Percentiles rank a stretch among this genome's conserved stretches.
Evolutionary conservation across 2,329 filamentous ascomycete species (phyloP).

Genomic region (Cyphellophora attinorum): DNA sequence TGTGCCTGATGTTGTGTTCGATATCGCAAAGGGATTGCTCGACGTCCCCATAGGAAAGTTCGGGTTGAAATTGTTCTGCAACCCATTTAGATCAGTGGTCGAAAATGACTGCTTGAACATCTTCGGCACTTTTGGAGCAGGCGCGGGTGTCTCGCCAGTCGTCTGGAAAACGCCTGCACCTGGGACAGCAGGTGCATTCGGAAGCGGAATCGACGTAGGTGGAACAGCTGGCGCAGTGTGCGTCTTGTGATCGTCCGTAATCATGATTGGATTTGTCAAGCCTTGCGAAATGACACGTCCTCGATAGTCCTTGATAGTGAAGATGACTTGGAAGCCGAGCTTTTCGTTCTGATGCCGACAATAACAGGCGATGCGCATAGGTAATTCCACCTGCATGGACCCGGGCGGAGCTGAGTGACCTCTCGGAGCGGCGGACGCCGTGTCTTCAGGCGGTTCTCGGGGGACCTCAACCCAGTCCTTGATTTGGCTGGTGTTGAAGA

Average conservation of each 20-base stretch:
- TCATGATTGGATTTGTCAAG: constrained; percentile 83
- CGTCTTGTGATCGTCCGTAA: constrained; percentile 96
- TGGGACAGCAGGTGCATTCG: constrained; percentile 29
- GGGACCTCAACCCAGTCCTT: constrained; percentile 68
- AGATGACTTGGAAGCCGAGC: constrained; percentile 82
- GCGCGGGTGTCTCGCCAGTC: constrained; percentile 7
- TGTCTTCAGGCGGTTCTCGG: constrained; percentile 28
- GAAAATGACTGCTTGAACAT: constrained; percentile 45
- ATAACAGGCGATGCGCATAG: constrained; percentile 96
- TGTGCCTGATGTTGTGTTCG: constrained; percentile 33
- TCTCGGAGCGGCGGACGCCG: background rate
- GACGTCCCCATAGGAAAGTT: constrained; percentile 28
- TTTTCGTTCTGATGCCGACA: constrained; percentile 94
- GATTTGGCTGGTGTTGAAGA: constrained; percentile 83
- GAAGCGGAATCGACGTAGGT: constrained; percentile 23
- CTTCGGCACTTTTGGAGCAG: constrained; percentile 16
- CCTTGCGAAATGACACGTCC: constrained; percentile 72
- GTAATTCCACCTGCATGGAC: constrained; percentile 69
- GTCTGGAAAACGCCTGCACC: constrained; percentile 32
- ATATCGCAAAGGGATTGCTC: constrained; percentile 27
- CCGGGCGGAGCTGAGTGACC: constrained; percentile 32
- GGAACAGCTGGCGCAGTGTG: constrained; percentile 39
- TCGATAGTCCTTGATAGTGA: constrained; percentile 77
- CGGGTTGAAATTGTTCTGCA: constrained; percentile 43
- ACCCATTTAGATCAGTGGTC: constrained; percentile 51